Conservation (phyloP, 2,329 filamentous ascomycete species). For the Parastagonospora avenae region DNA sequence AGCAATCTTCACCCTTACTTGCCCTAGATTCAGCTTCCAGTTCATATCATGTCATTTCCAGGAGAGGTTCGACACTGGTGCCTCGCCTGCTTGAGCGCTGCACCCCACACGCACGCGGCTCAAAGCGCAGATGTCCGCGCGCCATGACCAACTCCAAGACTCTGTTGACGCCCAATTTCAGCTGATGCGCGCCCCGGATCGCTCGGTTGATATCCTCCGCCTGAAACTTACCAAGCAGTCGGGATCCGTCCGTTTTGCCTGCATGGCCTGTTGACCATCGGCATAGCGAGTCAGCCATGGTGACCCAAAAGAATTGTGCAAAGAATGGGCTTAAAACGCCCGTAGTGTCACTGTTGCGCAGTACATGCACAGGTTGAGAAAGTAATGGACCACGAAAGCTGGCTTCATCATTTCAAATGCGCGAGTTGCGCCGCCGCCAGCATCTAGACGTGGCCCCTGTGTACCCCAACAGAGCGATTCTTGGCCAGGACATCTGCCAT, state of each 20-base stretch:
- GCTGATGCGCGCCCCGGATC: slow-evolving; percentile 13
- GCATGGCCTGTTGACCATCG: slow-evolving; percentile 5
- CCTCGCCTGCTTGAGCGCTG: background rate
- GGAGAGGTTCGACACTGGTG: too few species aligned
- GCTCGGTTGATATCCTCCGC: slow-evolving; percentile 17
- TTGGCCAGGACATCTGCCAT: too few species aligned
- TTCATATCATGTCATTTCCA: background rate
- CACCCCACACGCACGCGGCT: slow-evolving; percentile 5
- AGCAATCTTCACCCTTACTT: background rate
- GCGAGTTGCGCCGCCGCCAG: too few species aligned
- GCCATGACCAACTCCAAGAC: background rate
- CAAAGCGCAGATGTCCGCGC: background rate
- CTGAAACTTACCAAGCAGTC: slow-evolving; percentile 8
- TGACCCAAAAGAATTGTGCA: background rate
- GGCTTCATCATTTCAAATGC: too few species aligned
- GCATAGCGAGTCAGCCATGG: slow-evolving; percentile 10
- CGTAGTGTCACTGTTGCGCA: too few species aligned
- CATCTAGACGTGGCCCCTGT: too few species aligned
- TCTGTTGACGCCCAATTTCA: slow-evolving; percentile 5
- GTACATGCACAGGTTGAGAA: too few species aligned
- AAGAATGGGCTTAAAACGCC: too few species aligned
- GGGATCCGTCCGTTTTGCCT: slow-evolving; percentile 1
- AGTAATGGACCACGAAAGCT: too few species aligned
- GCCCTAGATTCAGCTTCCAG: background rate
- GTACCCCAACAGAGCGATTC: too few species aligned